Conservation (phyloP, 2,329 filamentous ascomycete genomes). For the Madurella mycetomatis region DNA sequence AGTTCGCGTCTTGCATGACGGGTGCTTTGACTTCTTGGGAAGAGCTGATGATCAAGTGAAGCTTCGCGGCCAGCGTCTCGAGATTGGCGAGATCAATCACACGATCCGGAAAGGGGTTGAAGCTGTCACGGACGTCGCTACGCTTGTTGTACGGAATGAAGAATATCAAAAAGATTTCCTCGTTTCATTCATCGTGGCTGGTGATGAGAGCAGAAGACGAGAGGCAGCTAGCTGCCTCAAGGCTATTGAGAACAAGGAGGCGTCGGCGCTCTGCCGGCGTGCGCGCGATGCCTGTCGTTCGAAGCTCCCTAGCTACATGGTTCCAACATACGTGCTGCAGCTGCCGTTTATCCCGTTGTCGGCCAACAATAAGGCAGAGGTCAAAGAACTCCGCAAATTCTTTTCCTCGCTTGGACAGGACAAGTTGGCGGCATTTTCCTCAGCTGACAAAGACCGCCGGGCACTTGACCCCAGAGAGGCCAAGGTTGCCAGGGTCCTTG, state of each 20-base stretch:
- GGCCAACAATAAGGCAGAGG: conserved; percentile 84
- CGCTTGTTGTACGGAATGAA: conserved; percentile 67
- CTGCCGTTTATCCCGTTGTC: conserved; percentile 73
- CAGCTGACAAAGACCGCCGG: conserved; percentile 29
- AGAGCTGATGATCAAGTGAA: conserved; percentile 91
- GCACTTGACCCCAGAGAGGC: conserved; percentile 35
- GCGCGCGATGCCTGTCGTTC: conserved; percentile 62
- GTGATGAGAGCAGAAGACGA: background rate
- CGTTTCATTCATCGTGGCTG: conserved; percentile 64
- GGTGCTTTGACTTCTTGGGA: conserved; percentile 81
- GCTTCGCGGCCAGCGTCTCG: conserved; percentile 79
- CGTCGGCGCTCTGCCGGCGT: conserved; percentile 37
- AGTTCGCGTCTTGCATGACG: conserved; percentile 74
- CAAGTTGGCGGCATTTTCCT: conserved; percentile 56
- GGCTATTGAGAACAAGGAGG: conserved; percentile 31
- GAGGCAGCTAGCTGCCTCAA: conserved; percentile 12
- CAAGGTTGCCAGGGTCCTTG: conserved; percentile 51
- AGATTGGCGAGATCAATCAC: conserved; percentile 88
- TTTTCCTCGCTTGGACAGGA: conserved; percentile 59
- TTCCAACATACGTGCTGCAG: conserved; percentile 76
- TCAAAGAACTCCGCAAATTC: conserved; percentile 61
- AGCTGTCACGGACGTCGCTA: conserved; percentile 65
- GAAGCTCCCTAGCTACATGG: conserved; percentile 78
- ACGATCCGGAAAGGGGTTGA: conserved; percentile 61
- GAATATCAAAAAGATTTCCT: conserved; percentile 76